These are phyloP conservation scores for Diatrype stigma DNA, from an alignment of 2,329 filamentous ascomycete species.

Conservation along the genomic window DNA sequence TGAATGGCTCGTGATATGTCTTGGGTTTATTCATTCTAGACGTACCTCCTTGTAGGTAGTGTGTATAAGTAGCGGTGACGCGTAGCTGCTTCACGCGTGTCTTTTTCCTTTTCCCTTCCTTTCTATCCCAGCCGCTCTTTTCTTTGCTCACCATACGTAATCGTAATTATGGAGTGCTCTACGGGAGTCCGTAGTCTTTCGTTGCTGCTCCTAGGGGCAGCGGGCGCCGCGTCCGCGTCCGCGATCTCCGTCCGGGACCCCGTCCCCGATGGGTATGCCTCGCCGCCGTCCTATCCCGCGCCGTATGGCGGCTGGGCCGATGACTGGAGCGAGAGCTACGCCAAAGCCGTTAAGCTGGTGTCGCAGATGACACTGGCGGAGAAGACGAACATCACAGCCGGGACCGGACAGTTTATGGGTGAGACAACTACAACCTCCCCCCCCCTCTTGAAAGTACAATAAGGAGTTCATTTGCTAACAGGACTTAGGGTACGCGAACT, in stretches of 20 bases:
- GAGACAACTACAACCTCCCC: conserved; percentile 10
- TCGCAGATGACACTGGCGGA: conserved; percentile 75
- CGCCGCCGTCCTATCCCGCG: conserved; percentile 66
- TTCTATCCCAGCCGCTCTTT: background rate
- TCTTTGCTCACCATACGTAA: conserved; percentile 6
- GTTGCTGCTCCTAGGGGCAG: conserved; percentile 15
- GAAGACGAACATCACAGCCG: conserved; percentile 73
- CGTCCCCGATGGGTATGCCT: conserved; percentile 34
- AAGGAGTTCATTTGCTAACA: conserved; percentile 8
- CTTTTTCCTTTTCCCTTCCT: background rate
- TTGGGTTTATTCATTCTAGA: too few species aligned
- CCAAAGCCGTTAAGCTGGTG: conserved; percentile 64
- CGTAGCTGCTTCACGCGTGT: background rate
- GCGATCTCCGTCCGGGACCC: conserved; percentile 21
- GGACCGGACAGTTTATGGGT: conserved; percentile 69
- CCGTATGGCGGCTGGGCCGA: conserved; percentile 68
- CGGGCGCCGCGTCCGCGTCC: conserved; percentile 12
- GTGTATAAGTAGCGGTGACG: too few species aligned
- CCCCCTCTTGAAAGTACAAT: conserved; percentile 1
- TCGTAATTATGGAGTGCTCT: conserved; percentile 20
- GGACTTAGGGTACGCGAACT: conserved; percentile 12
- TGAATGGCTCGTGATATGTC: too few species aligned
- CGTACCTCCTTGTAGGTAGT: too few species aligned
- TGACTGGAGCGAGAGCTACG: conserved; percentile 66
- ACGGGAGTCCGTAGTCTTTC: conserved; percentile 22